These are phyloP conservation scores for Herpetomonas muscarum DNA, from an alignment of 208 protist species.

Conservation along the genomic window DNA sequence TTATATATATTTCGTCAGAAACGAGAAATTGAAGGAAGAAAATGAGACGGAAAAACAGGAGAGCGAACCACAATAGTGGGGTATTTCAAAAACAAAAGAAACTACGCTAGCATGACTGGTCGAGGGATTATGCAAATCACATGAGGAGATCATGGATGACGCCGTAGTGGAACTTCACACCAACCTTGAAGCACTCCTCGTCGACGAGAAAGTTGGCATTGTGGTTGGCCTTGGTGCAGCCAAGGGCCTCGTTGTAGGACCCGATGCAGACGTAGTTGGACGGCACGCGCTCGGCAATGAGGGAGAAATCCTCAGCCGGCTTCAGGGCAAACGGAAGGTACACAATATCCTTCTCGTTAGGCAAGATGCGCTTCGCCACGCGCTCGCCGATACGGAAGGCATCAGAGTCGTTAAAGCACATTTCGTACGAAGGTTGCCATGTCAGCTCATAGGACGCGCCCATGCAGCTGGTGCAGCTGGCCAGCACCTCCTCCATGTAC, in stretches of 20 bases:
- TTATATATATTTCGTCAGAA: no score
- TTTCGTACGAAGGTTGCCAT: conserved; percentile 33
- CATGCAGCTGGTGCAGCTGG: conserved; percentile 18
- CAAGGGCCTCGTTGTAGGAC: conserved; percentile 24
- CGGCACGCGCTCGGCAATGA: conserved; percentile 28
- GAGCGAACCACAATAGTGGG: neutral
- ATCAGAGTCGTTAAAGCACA: conserved; percentile 36
- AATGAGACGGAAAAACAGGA: conserved; percentile 7
- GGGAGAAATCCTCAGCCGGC: conserved; percentile 46
- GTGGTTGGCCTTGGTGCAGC: conserved; percentile 32
- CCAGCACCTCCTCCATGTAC: conserved; percentile 27
- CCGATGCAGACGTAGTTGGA: conserved; percentile 47
- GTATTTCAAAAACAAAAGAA: conserved; percentile 2
- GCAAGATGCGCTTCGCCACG: conserved; percentile 24
- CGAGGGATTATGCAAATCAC: no score
- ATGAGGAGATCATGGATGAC: conserved; percentile 23
- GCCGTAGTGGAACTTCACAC: conserved; percentile 39
- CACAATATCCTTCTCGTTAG: conserved; percentile 20
- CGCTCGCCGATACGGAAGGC: conserved; percentile 34
- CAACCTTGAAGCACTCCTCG: conserved; percentile 43
- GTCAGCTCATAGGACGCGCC: conserved; percentile 29
- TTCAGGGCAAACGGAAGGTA: conserved; percentile 18
- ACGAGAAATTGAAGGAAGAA: conserved; percentile 8
- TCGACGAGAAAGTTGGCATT: conserved; percentile 47
- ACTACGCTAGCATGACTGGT: neutral